Base-by-base conservation (phyloP, 345 rosid genomes). In the Pistacia integerrima region DNA sequence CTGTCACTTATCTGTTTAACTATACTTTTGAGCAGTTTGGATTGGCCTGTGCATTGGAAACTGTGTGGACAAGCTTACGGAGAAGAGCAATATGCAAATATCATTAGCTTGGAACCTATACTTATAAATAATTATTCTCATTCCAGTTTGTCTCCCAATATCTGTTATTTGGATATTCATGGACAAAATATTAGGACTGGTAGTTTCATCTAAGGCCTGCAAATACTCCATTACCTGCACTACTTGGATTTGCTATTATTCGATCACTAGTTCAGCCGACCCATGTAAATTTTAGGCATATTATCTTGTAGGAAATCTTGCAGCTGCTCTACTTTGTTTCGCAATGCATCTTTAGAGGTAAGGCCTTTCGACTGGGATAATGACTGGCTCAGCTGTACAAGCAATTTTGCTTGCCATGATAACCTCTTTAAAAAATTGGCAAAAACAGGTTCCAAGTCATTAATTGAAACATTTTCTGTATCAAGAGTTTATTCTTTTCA, bases 31-130 rank as follows among this genome's bases (percentile, higher is more conserved):
- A 22, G 22, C 22, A 85, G 88, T 71, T 75, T 58, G 95, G 95
- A 38, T 48, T 91, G 75, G 78, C 84, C 41, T 86, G 95, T 76
- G 95, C 85, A 10, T 67, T 87, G 57, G 94, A 91, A 64, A 91
- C 70, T 88, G 0, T 86, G 90, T 69, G 93, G 93, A 16, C 91
- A 89, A 84, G 91, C 91, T 22, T 89, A 82, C 76, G 95, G 94
- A 75, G 92, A 92, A 58, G 67, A 79, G 55, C 89, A 87, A 79
- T 22, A 22, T 22, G 22, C 22, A 22, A 22, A 22, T 85, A 77
- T 63, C 79, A 77, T 44, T 87, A 79, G 67, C 75, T 91, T 13
- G 78, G 86, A 76, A 63, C 78, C 25, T 86, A 86, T 89, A 84
- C 74, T 55, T 76, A 72, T 80, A 86, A 25, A 79, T 79, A 46